Evolutionary conservation across 1,284 basidiomycete genomes (phyloP).

Genomic region (Hemileia vastatrix): DNA sequence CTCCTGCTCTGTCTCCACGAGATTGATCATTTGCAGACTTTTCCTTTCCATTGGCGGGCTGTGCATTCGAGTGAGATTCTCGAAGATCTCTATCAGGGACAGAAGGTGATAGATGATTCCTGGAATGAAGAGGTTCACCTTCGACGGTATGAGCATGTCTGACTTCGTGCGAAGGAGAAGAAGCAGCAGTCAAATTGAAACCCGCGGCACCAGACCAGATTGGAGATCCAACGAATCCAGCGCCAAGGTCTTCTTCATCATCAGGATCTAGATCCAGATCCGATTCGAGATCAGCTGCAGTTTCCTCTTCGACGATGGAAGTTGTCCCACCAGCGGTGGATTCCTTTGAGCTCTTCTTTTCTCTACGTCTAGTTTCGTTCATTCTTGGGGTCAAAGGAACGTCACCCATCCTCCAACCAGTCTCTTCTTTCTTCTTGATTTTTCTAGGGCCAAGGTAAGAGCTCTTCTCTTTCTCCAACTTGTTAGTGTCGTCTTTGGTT

Average conservation of each 20-base stretch:
- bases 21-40: not conserved
- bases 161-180: not conserved
- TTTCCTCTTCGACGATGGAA: not conserved
- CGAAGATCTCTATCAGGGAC: not conserved
- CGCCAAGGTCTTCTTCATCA: not conserved
- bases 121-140: not conserved
- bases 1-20: not conserved
- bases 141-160: not conserved
- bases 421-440: conserved; percentile 4
- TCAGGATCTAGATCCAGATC: not conserved
- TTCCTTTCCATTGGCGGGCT: not conserved
- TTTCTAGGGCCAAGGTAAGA: not conserved
- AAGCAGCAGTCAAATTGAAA: too few relatives aligned
- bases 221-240: not conserved
- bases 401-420: conserved; percentile 38
- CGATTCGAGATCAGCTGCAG: not conserved
- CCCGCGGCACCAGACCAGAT: not conserved
- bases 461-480: conserved; percentile 30
- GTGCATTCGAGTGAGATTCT: not conserved
- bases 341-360: not conserved
- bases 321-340: too few relatives aligned
- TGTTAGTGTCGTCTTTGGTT: not conserved
- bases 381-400: conserved; percentile 37
- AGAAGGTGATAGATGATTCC: not conserved
- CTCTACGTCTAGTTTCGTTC: not conserved